phyloP scores from a whole-genome alignment of 768 basidiomycete species.

The Boletus sp. region DNA sequence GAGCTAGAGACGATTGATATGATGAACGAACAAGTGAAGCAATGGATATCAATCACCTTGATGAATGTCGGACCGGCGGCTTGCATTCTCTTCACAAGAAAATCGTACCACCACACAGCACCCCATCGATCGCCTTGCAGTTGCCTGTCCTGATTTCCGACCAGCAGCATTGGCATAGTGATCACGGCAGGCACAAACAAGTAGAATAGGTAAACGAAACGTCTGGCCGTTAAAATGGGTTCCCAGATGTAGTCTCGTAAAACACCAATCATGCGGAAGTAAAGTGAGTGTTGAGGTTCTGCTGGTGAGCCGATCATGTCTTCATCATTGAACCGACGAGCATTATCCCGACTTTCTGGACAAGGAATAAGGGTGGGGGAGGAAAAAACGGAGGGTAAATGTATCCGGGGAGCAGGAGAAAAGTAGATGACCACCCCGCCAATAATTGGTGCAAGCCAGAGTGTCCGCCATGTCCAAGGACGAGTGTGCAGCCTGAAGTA shows the following conservation, averaged over 20 bases:
- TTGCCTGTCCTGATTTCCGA: constrained; percentile 53
- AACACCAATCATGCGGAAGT: constrained; percentile 42
- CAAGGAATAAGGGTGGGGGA: constrained; percentile 51
- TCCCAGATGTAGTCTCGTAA: constrained; percentile 71
- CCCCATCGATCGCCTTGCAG: constrained; percentile 84
- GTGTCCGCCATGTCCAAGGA: constrained; percentile 26
- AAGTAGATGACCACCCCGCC: constrained; percentile 55
- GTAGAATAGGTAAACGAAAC: constrained; percentile 80
- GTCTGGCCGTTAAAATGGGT: constrained; percentile 75
- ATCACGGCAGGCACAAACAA: constrained; percentile 89
- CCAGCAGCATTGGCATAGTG: constrained; percentile 78
- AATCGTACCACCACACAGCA: constrained; percentile 96
- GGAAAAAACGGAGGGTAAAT: constrained; percentile 49
- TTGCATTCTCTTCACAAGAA: constrained; percentile 87
- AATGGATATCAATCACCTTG: constrained; percentile 58
- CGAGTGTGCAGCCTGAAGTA: constrained; percentile 26
- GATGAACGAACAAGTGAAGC: constrained; percentile 7
- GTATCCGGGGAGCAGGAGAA: constrained; percentile 40
- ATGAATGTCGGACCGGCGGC: constrained; percentile 95
- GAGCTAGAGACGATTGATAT: constrained; percentile 48
- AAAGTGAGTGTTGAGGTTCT: constrained; percentile 53
- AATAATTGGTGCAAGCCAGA: constrained; percentile 57
- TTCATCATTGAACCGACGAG: constrained; percentile 22
- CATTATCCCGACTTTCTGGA: constrained; percentile 11
- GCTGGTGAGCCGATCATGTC: constrained; percentile 63